Evolutionary conservation across 805 yeast genomes (phyloP), one percentile per base, ranked within the genome.

Genomic region (Nakazawaea wickerhamii): DNA sequence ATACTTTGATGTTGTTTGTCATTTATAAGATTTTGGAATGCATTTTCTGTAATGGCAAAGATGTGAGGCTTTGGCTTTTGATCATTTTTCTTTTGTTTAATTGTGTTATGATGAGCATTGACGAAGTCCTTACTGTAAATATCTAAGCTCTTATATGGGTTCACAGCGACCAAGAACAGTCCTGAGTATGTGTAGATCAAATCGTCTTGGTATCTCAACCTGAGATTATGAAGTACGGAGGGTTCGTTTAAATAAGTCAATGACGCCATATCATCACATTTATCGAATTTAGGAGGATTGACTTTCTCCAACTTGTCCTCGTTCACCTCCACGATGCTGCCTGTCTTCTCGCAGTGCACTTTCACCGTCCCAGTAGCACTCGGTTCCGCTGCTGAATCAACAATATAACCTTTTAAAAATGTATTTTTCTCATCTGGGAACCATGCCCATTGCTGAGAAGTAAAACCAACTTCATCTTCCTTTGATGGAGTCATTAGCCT

Each of bases 171-270:
- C 49, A 93, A 68, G 55, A 93, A 93, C 6, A 93, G 73, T 4
- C 99, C 99, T 0, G 97, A 90, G 58, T 89, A 89, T 0, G 99
- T 93, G 64, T 91, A 88, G 39, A 93, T 90, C 54, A 75, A 57
- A 58, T 88, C 95, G 48, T 81, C 82, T 46, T 66, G 59, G 61
- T 90, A 93, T 53, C 99, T 74, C 39, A 81, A 65, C 51, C 79
- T 76, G 48, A 93, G 62, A 58, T 93, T 93, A 63, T 88, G 73
- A 8, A 93, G 75, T n/a, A 93, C 98, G 0, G 96, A 84, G 0
- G 99, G 95, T 58, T 93, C 99, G 59, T 91, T 93, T 48, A 93
- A 69, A 60, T 82, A 88, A 0, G 99, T 93, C 49, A 93, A 70
- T 52, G 90, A 96, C 0, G 98, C 98, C 90, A 93, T 87, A 55